A percentile compares a stretch with the other conserved stretches of the same genome.
Evolutionary conservation across 805 yeast species (phyloP).

Genomic region (Candida hungchunana): DNA sequence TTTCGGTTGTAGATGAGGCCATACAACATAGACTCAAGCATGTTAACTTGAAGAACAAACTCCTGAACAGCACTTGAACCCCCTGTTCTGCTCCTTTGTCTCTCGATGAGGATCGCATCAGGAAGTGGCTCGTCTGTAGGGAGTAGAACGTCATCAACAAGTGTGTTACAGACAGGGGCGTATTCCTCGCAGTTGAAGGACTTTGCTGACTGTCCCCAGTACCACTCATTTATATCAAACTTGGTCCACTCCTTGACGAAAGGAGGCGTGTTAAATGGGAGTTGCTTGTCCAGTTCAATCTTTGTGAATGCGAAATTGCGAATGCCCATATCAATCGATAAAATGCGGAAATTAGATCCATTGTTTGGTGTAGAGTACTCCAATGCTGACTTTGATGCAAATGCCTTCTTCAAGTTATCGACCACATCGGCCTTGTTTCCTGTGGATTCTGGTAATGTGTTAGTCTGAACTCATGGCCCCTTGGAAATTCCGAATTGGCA

Average conservation of each 20-base stretch:
- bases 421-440: no score
- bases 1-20: constrained; percentile 23
- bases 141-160: constrained; percentile 27
- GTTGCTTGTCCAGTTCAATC: constrained; percentile 23
- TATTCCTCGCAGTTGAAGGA: constrained; percentile 25
- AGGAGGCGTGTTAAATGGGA: constrained; percentile 24
- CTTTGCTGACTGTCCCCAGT: constrained; percentile 3
- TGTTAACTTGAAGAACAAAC: constrained; percentile 46
- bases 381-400: constrained; percentile 9
- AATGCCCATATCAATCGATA: constrained; percentile 36
- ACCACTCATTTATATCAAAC: constrained; percentile 26
- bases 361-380: constrained; percentile 17
- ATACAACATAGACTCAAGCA: constrained; percentile 48
- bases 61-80: constrained; percentile 46
- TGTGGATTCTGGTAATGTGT: no score
- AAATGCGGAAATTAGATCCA: constrained; percentile 20
- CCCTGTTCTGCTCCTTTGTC: constrained; percentile 50
- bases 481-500: no score
- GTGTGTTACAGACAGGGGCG: constrained; percentile 20
- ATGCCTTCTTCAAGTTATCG: no score
- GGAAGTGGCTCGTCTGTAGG: constrained; percentile 25
- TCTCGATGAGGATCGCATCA: constrained; percentile 45
- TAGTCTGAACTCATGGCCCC: no score
- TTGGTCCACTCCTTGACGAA: constrained; percentile 33
- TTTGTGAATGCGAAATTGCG: constrained; percentile 32